Base-by-base conservation (phyloP, 768 basidiomycete species). In the Russula sp. region DNA sequence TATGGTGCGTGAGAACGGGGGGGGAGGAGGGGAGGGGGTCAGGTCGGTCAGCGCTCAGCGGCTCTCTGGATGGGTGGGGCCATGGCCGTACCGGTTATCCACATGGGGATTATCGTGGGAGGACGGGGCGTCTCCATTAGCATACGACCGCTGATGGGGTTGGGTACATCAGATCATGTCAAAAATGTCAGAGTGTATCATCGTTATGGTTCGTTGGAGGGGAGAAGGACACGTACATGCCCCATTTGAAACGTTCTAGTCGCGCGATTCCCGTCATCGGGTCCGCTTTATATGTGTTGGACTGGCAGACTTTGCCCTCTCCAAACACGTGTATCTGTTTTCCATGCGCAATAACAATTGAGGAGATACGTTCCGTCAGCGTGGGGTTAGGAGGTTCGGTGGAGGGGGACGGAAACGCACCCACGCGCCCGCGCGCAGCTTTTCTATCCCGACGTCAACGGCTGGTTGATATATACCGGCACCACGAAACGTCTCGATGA, bases 401-500 rank as follows among this genome's bases (percentile, higher is more conserved):
- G 13, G 13, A 18, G 27, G 11, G 16, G 7, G 16, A 18, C 13
- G 20, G 35, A 14, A 42, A 78, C 85, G 56, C 69, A 96, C 94
- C 95, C 95, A 98, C 55, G 80, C 81, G 20, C 95, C 95, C 51
- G 80, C 73, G 71, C 96, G 83, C 40, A 98, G 77, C 72, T 88
- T 87, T 55, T 84, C 77, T 44, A 94, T 88, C 2, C 94, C 92
- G n/a, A 77, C 69, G 72, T 97, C 88, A 4, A 98, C 81, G 14
- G 95, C 90, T 27, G 84, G 81, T 71, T 98, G 95, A 73, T 88
- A 88, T 59, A 97, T 84, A 2, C 95, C 95, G 34, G 82, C 80
- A n/a, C 95, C 95, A 53, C 95, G 81, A 71, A 93, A 86, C 0
- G 94, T 97, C 74, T 98, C 93, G 60, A 97, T 79, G 22, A 93